These are phyloP conservation scores for Candida pseudoviswanathii DNA, from an alignment of 1,139 yeast species.

Conservation along the genomic window DNA sequence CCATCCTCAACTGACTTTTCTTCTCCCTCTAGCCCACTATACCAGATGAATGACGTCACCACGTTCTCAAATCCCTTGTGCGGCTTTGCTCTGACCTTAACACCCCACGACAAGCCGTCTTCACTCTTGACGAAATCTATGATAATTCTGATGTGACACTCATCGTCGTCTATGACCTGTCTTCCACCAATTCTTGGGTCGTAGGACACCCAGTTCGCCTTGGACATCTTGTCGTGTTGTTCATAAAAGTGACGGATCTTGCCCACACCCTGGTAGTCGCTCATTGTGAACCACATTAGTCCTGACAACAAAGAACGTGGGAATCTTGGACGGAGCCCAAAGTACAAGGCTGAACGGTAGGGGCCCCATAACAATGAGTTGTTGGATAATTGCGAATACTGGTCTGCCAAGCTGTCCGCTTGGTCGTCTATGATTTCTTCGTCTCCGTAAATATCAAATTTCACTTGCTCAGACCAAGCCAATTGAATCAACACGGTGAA, in stretches of 20 bases:
- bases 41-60: slow-evolving; percentile 71
- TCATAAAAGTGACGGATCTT: slow-evolving; percentile 80
- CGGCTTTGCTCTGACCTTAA: slow-evolving; percentile 66
- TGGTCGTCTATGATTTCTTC: slow-evolving; percentile 5
- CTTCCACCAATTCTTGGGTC: slow-evolving; percentile 90
- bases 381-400: slow-evolving; percentile 31
- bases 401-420: slow-evolving; percentile 7
- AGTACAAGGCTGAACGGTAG: slow-evolving; percentile 81
- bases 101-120: slow-evolving; percentile 79
- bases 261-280: slow-evolving; percentile 57
- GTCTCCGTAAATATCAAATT: slow-evolving; percentile 13
- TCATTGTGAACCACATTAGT: slow-evolving; percentile 84
- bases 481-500: slow-evolving; percentile 2
- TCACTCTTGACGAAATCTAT: slow-evolving; percentile 76
- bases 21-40: slow-evolving; percentile 71
- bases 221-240: slow-evolving; percentile 67
- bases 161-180: slow-evolving; percentile 71
- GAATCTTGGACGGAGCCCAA: slow-evolving; percentile 80
- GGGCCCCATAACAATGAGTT: slow-evolving; percentile 79
- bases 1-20: slow-evolving; percentile 29
- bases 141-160: slow-evolving; percentile 60
- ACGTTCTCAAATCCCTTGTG: slow-evolving; percentile 48
- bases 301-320: slow-evolving; percentile 83
- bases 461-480: slow-evolving; percentile 9
- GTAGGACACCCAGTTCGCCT: slow-evolving; percentile 83